Percentiles rank a stretch among this genome's conserved stretches.
These are phyloP conservation scores for Pugionium dolabratum DNA, from an alignment of 345 rosid genomes.

Conservation along the genomic window DNA sequence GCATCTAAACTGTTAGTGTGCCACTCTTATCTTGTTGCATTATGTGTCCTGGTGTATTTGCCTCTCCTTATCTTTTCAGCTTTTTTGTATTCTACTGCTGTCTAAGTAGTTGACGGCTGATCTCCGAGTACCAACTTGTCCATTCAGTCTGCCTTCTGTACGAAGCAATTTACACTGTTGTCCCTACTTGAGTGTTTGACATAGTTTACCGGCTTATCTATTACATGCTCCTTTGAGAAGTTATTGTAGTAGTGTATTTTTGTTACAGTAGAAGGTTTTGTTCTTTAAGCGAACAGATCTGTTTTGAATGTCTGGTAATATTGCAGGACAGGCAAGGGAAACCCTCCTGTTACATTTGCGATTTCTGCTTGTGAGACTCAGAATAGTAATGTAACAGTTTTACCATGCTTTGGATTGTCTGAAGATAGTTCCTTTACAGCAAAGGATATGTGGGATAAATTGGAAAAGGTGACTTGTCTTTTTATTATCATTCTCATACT, in stretches of 20 bases:
- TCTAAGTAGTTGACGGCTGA: slow-evolving; percentile 5
- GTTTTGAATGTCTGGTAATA: slow-evolving; percentile 29
- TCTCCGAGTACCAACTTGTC: slow-evolving; percentile 1
- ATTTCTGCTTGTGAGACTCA: slow-evolving; percentile 95
- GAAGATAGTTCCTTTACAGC: slow-evolving; percentile 74
- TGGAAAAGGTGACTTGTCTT: slow-evolving; percentile 61
- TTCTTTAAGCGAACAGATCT: slow-evolving; percentile 18
- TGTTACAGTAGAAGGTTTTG: slow-evolving; percentile 16
- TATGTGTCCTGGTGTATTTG: slow-evolving; percentile 7
- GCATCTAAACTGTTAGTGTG: not conserved
- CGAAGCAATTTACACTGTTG: too few species aligned
- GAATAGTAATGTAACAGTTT: slow-evolving; percentile 84
- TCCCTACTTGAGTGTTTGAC: not conserved
- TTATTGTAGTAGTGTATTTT: slow-evolving; percentile 2
- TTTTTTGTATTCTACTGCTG: slow-evolving; percentile 1
- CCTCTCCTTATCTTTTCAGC: slow-evolving; percentile 3
- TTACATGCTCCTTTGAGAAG: slow-evolving; percentile 6
- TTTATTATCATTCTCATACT: not conserved
- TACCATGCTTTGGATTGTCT: slow-evolving; percentile 93
- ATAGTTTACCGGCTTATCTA: slow-evolving; percentile 11
- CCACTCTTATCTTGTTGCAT: slow-evolving; percentile 10
- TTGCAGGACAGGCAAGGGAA: slow-evolving; percentile 85
- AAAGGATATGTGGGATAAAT: slow-evolving; percentile 76
- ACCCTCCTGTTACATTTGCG: slow-evolving; percentile 96
- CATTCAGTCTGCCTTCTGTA: not conserved